A percentile compares a stretch with the other conserved stretches of the same genome.
phyloP scores from a whole-genome alignment of 352 stramenopile genomes.

The Saprolegnia diclina region DNA sequence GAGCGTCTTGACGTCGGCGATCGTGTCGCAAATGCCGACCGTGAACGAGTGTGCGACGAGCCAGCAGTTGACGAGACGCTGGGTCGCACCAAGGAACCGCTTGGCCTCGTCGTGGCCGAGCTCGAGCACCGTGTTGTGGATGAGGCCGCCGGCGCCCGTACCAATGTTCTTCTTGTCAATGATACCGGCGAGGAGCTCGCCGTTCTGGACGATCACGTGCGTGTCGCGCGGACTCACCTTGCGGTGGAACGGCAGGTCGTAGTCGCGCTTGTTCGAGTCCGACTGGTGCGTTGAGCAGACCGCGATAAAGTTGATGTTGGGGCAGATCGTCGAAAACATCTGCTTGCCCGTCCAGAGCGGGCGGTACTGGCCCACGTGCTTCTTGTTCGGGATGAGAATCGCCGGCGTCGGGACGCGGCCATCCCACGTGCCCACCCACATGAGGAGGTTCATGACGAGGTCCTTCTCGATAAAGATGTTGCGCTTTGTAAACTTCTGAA shows the following conservation, averaged over 20 bases:
- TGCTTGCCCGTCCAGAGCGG: conserved; percentile 99
- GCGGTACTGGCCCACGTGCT: not conserved
- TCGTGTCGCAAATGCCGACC: conserved; percentile 99
- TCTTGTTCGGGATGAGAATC: conserved; percentile 53
- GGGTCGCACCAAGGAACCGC: conserved; percentile 90
- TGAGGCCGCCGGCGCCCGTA: conserved; percentile 96
- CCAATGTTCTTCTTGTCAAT: conserved; percentile 98
- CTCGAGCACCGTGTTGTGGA: conserved; percentile 97
- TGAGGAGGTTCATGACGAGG: conserved; percentile 91
- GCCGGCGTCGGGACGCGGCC: conserved; percentile 79
- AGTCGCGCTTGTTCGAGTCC: conserved; percentile 95
- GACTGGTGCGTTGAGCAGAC: conserved; percentile 55
- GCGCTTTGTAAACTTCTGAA: conserved; percentile 97
- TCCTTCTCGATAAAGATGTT: conserved; percentile 99
- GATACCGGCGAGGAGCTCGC: conserved; percentile 97
- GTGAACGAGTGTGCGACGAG: conserved; percentile 96
- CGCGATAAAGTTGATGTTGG: conserved; percentile 81
- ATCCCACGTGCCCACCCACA: conserved; percentile 93
- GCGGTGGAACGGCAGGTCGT: conserved; percentile 71
- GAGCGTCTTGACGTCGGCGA: conserved; percentile 85
- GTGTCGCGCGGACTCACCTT: conserved; percentile 98
- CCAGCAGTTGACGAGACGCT: conserved; percentile 91
- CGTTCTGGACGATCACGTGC: conserved; percentile 95
- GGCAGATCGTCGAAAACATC: conserved; percentile 77
- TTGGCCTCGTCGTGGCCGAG: conserved; percentile 89